Conservation (phyloP, 2,329 filamentous ascomycete species). For the Diaporthe ampelina region DNA sequence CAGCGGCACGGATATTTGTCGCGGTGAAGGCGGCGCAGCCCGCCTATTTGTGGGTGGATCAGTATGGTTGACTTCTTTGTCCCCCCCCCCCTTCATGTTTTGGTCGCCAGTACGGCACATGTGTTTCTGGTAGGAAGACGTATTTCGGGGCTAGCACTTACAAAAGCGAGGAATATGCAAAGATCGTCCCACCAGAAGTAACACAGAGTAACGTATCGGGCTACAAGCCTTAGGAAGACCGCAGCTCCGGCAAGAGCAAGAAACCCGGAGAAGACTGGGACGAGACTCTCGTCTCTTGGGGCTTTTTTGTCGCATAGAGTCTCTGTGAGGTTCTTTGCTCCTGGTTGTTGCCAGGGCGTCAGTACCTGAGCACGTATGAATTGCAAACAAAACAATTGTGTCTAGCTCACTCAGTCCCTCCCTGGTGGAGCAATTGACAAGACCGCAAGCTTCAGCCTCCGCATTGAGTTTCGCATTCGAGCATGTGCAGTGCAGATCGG, state of each 20-base stretch:
- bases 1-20: conserved; percentile 4
- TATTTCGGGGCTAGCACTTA: neutral
- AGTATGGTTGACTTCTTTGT: neutral
- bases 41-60: neutral
- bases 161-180: conserved; percentile 21
- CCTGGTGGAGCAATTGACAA: conserved; percentile 4
- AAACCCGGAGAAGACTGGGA: conserved; percentile 11
- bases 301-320: conserved; percentile 8
- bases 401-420: conserved; percentile 18
- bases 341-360: neutral
- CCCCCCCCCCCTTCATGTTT: neutral
- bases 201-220: conserved; percentile 5
- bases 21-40: conserved; percentile 25
- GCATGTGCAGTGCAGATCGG: conserved; percentile 25
- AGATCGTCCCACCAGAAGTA: conserved; percentile 32
- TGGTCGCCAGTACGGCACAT: too few relatives aligned
- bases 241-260: conserved; percentile 10
- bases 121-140: too few relatives aligned
- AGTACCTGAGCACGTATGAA: neutral
- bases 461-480: conserved; percentile 5
- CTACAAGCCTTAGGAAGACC: neutral
- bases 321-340: conserved; percentile 25
- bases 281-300: neutral
- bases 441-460: neutral
- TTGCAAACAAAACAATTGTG: too few relatives aligned